Percentiles rank a stretch among this genome's conserved stretches.
phyloP scores from a whole-genome alignment of 2,329 filamentous ascomycete species.

The Bipolaris zeicola region DNA sequence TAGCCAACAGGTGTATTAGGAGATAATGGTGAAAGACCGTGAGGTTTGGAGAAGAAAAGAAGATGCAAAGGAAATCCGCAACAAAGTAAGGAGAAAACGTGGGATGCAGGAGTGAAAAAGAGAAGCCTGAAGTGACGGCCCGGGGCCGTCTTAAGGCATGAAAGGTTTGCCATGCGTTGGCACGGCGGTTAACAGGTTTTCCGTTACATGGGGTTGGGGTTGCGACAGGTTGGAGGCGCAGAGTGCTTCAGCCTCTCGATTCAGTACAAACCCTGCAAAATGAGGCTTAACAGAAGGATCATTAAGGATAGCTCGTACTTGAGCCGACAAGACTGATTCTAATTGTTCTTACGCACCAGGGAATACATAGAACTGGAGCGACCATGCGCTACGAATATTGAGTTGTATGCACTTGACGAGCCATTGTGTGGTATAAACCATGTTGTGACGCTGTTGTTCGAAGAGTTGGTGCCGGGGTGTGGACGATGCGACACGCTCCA shows the following conservation, averaged over 20 bases:
- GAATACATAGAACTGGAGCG: background rate
- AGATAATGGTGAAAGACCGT: conserved; percentile 27
- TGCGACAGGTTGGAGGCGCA: conserved; percentile 47
- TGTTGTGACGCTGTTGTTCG: conserved; percentile 16
- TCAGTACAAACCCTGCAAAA: conserved; percentile 30
- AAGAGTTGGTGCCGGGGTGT: conserved; percentile 23
- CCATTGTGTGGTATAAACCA: background rate
- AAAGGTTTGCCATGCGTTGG: conserved; percentile 32
- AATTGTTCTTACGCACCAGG: background rate
- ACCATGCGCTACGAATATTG: background rate
- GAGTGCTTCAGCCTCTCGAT: conserved; percentile 44
- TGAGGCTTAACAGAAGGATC: conserved; percentile 19
- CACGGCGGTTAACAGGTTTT: conserved; percentile 37
- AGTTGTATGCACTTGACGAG: background rate
- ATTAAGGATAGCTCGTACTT: background rate
- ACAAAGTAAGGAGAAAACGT: conserved; percentile 28
- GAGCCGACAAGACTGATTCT: background rate
- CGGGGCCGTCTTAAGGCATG: conserved; percentile 48
- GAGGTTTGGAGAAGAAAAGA: conserved; percentile 33
- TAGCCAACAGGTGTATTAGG: conserved; percentile 45
- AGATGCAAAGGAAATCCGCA: conserved; percentile 40
- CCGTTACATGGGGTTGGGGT: conserved; percentile 40
- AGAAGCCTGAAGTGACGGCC: conserved; percentile 42
- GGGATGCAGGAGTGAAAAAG: conserved; percentile 37
- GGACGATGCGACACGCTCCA: conserved; percentile 38